phyloP scores from a whole-genome alignment of 805 yeast species.

The Blastobotrys peoriensis region DNA sequence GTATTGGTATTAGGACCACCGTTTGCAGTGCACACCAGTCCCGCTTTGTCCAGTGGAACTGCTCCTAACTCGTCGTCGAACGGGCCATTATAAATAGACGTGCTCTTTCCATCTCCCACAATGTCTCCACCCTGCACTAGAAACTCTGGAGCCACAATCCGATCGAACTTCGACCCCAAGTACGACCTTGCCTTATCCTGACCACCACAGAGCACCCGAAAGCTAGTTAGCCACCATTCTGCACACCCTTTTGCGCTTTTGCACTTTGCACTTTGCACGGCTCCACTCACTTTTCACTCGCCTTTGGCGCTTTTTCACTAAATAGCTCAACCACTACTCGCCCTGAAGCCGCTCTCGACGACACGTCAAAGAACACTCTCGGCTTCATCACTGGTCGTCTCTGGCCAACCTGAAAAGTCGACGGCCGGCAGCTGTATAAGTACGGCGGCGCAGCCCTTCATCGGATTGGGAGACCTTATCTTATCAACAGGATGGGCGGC shows the following conservation, averaged over 20 bases:
- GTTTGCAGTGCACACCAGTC: constrained; percentile 21
- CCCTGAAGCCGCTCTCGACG: constrained; percentile 13
- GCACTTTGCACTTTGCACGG: neutral
- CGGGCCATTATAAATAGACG: constrained; percentile 15
- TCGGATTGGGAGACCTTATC: too few species aligned
- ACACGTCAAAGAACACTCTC: constrained; percentile 18
- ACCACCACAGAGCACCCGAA: constrained; percentile 90
- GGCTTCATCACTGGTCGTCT: too few species aligned
- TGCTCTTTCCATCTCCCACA: constrained; percentile 68
- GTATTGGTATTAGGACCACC: constrained; percentile 15
- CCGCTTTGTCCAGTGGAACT: constrained; percentile 11
- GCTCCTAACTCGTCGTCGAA: constrained; percentile 21
- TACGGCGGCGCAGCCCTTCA: too few species aligned
- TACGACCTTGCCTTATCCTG: constrained; percentile 61
- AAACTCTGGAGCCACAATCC: constrained; percentile 82
- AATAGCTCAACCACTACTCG: constrained; percentile 19
- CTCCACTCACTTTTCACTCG: constrained; percentile 17
- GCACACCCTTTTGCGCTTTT: neutral
- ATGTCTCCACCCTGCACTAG: constrained; percentile 94
- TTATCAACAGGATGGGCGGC: too few species aligned
- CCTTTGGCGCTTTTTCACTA: constrained; percentile 18
- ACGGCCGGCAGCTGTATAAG: too few species aligned
- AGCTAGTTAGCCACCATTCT: constrained; percentile 27
- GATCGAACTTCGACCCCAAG: constrained; percentile 81
- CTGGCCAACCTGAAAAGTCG: too few species aligned